phyloP scores from a whole-genome alignment of 345 rosid genomes.

The Brassica carinata region DNA sequence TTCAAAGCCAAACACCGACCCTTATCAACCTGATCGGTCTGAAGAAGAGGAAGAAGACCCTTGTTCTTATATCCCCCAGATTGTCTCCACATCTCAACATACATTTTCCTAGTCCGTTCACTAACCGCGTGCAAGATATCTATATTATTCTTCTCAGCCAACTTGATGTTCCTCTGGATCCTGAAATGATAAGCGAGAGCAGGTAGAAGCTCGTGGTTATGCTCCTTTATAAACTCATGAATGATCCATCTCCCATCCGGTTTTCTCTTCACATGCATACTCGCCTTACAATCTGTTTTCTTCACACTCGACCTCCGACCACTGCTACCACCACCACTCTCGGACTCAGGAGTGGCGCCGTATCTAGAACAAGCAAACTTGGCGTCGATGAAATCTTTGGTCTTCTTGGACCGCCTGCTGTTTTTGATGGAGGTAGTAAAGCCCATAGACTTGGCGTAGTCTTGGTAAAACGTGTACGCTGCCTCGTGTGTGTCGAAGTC shows the following conservation, averaged over 20 bases:
- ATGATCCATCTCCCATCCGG: slow-evolving; percentile 66
- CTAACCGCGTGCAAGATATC: slow-evolving; percentile 53
- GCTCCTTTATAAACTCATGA: slow-evolving; percentile 65
- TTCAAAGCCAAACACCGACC: slow-evolving; percentile 42
- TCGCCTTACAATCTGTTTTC: slow-evolving; percentile 73
- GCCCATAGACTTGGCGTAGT: slow-evolving; percentile 69
- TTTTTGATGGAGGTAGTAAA: slow-evolving; percentile 66
- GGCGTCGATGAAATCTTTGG: slow-evolving; percentile 71
- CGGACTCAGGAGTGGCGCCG: slow-evolving; percentile 64
- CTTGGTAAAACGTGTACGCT: slow-evolving; percentile 69
- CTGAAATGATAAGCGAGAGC: slow-evolving; percentile 61
- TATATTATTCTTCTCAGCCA: slow-evolving; percentile 59
- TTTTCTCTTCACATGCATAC: slow-evolving; percentile 83
- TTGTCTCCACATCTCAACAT: slow-evolving; percentile 55
- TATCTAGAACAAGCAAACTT: slow-evolving; percentile 81
- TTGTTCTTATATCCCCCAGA: slow-evolving; percentile 45
- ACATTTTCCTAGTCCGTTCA: slow-evolving; percentile 53
- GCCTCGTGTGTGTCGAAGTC: slow-evolving; percentile 64
- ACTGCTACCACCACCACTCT: slow-evolving; percentile 45
- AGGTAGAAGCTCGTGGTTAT: slow-evolving; percentile 73
- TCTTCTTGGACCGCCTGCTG: slow-evolving; percentile 69
- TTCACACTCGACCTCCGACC: slow-evolving; percentile 55
- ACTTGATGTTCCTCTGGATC: slow-evolving; percentile 56
- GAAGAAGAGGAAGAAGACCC: slow-evolving; percentile 28
- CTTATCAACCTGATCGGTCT: slow-evolving; percentile 41